A percentile compares a stretch with the other conserved stretches of the same genome.
Evolutionary conservation across 176 grass and related monocot genomes (phyloP).

Genomic region (Panicum miliaceum): DNA sequence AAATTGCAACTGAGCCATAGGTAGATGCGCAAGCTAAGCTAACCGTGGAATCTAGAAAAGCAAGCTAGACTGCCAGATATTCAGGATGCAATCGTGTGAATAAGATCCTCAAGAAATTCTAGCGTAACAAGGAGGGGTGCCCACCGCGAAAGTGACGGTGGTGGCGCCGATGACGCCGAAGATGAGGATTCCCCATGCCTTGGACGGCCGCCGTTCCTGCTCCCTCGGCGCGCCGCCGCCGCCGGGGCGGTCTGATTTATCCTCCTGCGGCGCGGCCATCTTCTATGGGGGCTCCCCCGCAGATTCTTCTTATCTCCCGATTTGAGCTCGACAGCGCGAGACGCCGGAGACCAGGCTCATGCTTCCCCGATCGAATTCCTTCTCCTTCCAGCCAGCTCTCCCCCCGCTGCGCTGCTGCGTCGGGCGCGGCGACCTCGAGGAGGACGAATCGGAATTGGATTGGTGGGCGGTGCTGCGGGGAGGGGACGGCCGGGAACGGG

Average conservation of each 20-base stretch:
- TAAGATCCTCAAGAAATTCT: background rate
- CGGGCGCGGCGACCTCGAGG: constrained; percentile 8
- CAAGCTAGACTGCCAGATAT: background rate
- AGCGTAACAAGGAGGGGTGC: background rate
- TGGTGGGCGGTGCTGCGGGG: background rate
- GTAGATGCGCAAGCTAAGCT: constrained; percentile 2
- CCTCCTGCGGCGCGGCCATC: constrained; percentile 47
- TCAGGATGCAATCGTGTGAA: background rate
- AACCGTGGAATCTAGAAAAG: background rate
- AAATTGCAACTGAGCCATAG: background rate
- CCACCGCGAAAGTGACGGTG: constrained; percentile 71
- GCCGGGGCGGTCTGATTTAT: constrained; percentile 34
- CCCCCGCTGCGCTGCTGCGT: constrained; percentile 1
- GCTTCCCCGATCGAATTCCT: constrained; percentile 17
- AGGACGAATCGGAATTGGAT: constrained; percentile 46
- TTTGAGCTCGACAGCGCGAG: constrained; percentile 43
- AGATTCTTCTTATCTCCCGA: constrained; percentile 32
- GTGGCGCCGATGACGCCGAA: constrained; percentile 89
- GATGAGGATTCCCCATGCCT: constrained; percentile 80
- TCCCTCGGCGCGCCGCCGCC: constrained; percentile 34
- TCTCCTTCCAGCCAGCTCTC: constrained; percentile 1
- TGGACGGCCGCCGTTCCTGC: constrained; percentile 54
- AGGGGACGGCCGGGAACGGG: background rate
- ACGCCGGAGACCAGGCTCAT: constrained; percentile 43
- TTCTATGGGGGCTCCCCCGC: background rate